phyloP scores from a whole-genome alignment of 116 monocot genomes.

The Zostera marina region DNA sequence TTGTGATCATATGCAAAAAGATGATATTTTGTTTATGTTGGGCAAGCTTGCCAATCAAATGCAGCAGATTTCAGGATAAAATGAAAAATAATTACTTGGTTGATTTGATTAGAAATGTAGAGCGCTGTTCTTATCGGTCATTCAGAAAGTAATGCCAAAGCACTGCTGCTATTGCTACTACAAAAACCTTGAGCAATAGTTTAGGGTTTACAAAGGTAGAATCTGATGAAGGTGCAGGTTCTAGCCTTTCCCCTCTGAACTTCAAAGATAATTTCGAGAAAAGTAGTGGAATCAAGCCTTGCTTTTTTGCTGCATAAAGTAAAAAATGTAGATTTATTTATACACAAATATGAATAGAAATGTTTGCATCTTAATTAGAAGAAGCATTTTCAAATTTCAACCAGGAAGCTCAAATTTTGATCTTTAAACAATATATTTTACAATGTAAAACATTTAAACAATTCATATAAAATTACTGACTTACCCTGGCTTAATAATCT shows the following conservation, averaged over 20 bases:
- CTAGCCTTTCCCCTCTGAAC: slow-evolving; percentile 5
- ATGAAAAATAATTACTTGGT: not conserved
- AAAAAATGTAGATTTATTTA: not conserved
- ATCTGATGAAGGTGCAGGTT: slow-evolving; percentile 5
- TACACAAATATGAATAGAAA: not conserved
- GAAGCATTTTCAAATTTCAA: not conserved
- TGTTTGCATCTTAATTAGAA: not conserved
- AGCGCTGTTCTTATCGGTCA: not conserved
- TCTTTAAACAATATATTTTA: not conserved
- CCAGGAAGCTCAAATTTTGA: not conserved
- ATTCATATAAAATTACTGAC: not conserved
- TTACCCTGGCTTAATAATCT: slow-evolving; percentile 27
- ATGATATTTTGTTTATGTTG: not conserved
- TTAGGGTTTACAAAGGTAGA: slow-evolving; percentile 2
- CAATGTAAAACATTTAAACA: no score
- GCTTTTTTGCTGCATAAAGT: slow-evolving; percentile 6
- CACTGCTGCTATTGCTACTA: slow-evolving; percentile 18
- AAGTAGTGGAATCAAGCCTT: slow-evolving; percentile 13
- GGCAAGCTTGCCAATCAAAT: not conserved
- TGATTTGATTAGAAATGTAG: no score
- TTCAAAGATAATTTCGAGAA: slow-evolving; percentile 14
- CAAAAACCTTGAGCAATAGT: slow-evolving; percentile 12
- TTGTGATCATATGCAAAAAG: slow-evolving; percentile 2
- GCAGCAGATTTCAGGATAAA: not conserved
- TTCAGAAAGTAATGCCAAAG: slow-evolving; percentile 17